Evolutionary conservation across 2,329 filamentous ascomycete species (phyloP).

Genomic region (Periconia sp.): DNA sequence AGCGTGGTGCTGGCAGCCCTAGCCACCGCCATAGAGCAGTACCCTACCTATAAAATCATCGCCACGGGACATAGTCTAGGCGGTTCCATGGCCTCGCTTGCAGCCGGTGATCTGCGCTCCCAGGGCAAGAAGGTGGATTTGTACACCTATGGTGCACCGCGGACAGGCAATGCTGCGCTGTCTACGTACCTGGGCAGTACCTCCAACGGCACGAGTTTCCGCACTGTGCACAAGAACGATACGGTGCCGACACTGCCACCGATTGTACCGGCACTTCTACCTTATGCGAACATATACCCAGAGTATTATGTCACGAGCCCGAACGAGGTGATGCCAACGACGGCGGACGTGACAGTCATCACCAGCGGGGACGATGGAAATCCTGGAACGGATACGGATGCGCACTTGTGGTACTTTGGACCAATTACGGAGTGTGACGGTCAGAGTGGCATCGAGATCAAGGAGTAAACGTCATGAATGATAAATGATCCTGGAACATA

Average conservation of each 20-base stretch:
- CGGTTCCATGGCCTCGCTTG: slow-evolving; percentile 68
- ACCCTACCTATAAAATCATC: slow-evolving; percentile 62
- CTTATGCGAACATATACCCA: slow-evolving; percentile 63
- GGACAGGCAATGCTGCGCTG: slow-evolving; percentile 65
- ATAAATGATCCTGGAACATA: slow-evolving; percentile 1
- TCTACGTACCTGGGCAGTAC: slow-evolving; percentile 62
- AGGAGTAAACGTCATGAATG: slow-evolving; percentile 1
- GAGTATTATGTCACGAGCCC: slow-evolving; percentile 63
- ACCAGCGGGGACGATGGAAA: slow-evolving; percentile 39
- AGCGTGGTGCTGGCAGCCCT: slow-evolving; percentile 53
- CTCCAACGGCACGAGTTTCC: slow-evolving; percentile 60
- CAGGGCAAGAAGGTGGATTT: slow-evolving; percentile 59
- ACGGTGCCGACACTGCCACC: slow-evolving; percentile 72
- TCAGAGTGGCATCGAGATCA: slow-evolving; percentile 33
- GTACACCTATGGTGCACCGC: slow-evolving; percentile 72
- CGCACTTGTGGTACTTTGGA: slow-evolving; percentile 47
- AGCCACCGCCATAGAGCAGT: slow-evolving; percentile 48
- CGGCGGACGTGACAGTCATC: slow-evolving; percentile 30
- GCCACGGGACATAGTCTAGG: slow-evolving; percentile 74
- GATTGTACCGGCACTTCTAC: slow-evolving; percentile 53
- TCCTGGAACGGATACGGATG: slow-evolving; percentile 27
- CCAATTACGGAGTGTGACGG: slow-evolving; percentile 40
- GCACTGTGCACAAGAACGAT: slow-evolving; percentile 71
- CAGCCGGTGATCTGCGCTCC: slow-evolving; percentile 61
- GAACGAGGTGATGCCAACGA: slow-evolving; percentile 25